Evolutionary conservation across 305 asterid genomes (phyloP), one percentile per base, ranked within the genome.

Genomic region (Fraxinus angustifolia): DNA sequence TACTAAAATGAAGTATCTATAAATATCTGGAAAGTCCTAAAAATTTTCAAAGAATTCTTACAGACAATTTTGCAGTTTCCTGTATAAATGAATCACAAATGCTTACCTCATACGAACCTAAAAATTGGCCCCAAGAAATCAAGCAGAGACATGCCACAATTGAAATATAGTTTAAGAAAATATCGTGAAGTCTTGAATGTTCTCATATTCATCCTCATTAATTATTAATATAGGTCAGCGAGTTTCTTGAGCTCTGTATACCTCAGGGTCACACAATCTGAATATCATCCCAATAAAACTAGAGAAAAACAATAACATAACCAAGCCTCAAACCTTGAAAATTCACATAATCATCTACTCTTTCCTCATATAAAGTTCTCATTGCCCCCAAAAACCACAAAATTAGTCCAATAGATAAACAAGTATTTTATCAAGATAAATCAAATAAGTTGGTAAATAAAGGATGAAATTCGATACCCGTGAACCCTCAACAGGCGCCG

Each of bases 401-500:
- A 30, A 77, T 23, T 60, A 48, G 53, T 42, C 71, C 75, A 74
- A 78, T 23, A 45, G 40, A 83, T 74, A 38, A n/a, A 11, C 68
- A n/a, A 71, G 21, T 60, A 36, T 17, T 76, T 34, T 73, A 76
- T 76, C 73, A 56, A 38, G 76, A 68, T 31, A 56, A 58, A 8
- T 75, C 33, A 81, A 60, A 30, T 17, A 30, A 72, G 30, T 1
- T 26, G 42, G 34, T 78, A 38, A 71, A 31, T 12, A 35, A 80
- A 73, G 72, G 48, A 79, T 36, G 42, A 50, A 84, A 83, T 62
- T 75, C 33, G 79, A 78, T 91, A 94, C 98, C 97, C 96, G 78
- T 91, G 97, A 81, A 82, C 90, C 87, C 97, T 89, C 87, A 94
- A 84, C 58, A 91, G 88, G 82, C 93, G 87, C 62, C 97, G 87